Evolutionary conservation across 208 protist genomes (phyloP), one percentile per base, ranked within the genome.

Genomic region (Acanthamoeba pearcei): DNA sequence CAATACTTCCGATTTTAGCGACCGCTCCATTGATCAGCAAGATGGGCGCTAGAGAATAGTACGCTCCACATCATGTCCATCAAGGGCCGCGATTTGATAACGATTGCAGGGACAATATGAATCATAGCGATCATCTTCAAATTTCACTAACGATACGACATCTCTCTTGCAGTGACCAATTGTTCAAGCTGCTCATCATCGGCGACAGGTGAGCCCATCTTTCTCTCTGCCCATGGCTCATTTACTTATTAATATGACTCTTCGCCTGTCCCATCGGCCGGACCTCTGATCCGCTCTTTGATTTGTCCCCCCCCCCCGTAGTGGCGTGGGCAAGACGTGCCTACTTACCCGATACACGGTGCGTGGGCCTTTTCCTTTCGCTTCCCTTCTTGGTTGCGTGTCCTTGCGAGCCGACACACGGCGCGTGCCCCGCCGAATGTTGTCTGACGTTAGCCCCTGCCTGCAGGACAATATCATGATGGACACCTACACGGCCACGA

Each of bases 281-380:
- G 55, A 19, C 55, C n/a, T 8, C n/a, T 80, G 19, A 80, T 12
- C 49, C n/a, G 35, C 38, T 24, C 8, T 53, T 64, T 64, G 12
- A 19, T 86, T 12, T 51, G 49, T 6, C 29, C 22, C 6, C n/a
- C 6, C 38, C 38, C 38, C 38, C n/a, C 12, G 1, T 46, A 91
- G 85, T 53, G 85, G 85, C 13, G 85, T 91, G 32, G 85, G 85
- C 29, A 91, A 91, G 85, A 91, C 85, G 27, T 76, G 85, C 60
- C 46, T 91, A 5, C 35, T 91, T 1, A 68, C 64, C 24, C 55
- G 64, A 6, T 91, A 76, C 32, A 74, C 85, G 85, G 85, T 86
- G n/a, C 32, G 57, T 17, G 38, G n/a, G n/a, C n/a, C 76, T 42
- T 55, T 24, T 10, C 6, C 46, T 3, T 27, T 3, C 5, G 2